Evolutionary conservation across 331 rosid genomes (phyloP), one percentile per base, ranked within the genome.

Genomic region (Rosa hybrid): DNA sequence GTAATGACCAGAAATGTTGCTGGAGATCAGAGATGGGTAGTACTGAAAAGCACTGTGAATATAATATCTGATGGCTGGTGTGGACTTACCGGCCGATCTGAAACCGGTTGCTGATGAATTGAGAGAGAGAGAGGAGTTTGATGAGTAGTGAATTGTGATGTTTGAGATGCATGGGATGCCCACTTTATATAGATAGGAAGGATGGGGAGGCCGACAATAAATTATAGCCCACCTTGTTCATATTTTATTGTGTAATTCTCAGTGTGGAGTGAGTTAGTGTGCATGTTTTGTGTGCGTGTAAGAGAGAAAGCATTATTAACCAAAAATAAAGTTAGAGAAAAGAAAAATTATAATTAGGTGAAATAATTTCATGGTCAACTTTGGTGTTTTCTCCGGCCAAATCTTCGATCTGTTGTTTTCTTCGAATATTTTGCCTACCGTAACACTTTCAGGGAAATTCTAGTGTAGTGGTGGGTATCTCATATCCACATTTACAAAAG

Each of bases 61-160:
- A 54, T 3, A 16, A 45, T 12, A 23, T 59, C 14, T 13, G 11
- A 20, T 38, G 16, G n/a, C 3, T 3, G 44, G 11, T 6, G 63
- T 34, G 74, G 64, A 64, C 80, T 77, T 70, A 77, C 80, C 80
- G 14, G 60, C 41, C 80, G 64, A 73, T 51, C 30, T 63, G 72
- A 21, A 27, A 46, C 41, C 12, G 42, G 49, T 12, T 25, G 51
- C 4, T 64, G 51, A 39, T 68, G 27, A 17, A 18, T 30, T 41
- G 27, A 41, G 49, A 39, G 72, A 17, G 45, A 34, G 39, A 34
- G 13, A 8, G 16, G 11, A 56, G 62, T 56, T 41, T 41, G 71
- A 23, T 64, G 13, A 63, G 64, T 27, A 0, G 63, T 48, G 51
- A 17, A 1, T 9, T 17, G 49, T 42, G 74, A 20, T 30, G 50